A percentile compares a stretch with the other conserved stretches of the same genome.
Conservation (phyloP, 2,329 filamentous ascomycete genomes). For the Calonectria multiphialidica region DNA sequence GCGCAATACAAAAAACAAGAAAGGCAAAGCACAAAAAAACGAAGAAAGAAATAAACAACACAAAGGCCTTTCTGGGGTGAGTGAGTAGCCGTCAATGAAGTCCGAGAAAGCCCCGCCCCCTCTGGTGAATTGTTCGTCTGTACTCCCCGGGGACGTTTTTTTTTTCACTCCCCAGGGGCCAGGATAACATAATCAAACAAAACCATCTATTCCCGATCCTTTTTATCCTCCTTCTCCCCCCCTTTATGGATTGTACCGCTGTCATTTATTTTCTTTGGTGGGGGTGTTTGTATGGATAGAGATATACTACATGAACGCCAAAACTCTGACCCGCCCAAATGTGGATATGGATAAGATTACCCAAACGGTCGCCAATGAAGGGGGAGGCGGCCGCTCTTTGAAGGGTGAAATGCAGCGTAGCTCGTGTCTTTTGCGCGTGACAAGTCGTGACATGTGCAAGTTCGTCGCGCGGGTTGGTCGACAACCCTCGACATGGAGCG, state of each 20-base stretch:
- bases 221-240: not conserved
- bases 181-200: not conserved
- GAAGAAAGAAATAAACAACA: constrained; percentile 7
- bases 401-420: constrained; percentile 13
- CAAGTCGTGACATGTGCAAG: constrained; percentile 29
- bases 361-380: constrained; percentile 22
- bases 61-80: not conserved
- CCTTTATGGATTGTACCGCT: not conserved
- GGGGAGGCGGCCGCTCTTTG: constrained; percentile 1
- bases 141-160: constrained; percentile 1
- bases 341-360: constrained; percentile 31
- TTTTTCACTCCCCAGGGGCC: not conserved
- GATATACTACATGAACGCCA: constrained; percentile 43
- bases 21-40: not conserved
- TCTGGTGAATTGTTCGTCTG: constrained; percentile 15
- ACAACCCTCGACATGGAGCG: constrained; percentile 12
- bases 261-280: constrained; percentile 15
- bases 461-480: constrained; percentile 17
- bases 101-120: constrained; percentile 1
- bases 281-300: constrained; percentile 17
- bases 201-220: not conserved
- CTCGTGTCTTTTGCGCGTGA: constrained; percentile 24
- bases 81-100: not conserved
- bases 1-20: not conserved
- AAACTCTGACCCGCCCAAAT: constrained; percentile 36